Percentiles rank a stretch among this genome's conserved stretches.
Conservation (phyloP, 2,329 filamentous ascomycete genomes). For the Whalleya microplaca region DNA sequence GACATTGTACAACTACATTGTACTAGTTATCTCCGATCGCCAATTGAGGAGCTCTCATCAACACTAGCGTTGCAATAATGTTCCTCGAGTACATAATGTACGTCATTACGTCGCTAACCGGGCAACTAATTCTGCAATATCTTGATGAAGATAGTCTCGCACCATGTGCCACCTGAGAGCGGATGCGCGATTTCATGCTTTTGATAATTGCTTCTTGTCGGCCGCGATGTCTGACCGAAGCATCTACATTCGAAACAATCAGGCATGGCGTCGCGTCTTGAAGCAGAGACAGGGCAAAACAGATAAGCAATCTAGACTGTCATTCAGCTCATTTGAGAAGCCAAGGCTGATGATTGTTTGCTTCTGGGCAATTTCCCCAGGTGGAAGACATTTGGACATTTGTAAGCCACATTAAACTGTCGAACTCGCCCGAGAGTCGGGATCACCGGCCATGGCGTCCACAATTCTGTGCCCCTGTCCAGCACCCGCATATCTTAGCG, state of each 20-base stretch:
- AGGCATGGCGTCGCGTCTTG: not conserved
- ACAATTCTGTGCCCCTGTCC: conserved; percentile 5
- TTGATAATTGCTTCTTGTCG: conserved; percentile 5
- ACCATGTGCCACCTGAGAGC: conserved; percentile 9
- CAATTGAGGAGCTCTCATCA: conserved; percentile 5
- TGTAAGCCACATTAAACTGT: conserved; percentile 23
- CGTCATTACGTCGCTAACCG: conserved; percentile 19
- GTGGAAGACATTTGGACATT: conserved; percentile 13
- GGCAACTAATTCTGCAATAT: conserved; percentile 9
- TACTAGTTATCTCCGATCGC: conserved; percentile 19
- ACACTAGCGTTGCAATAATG: conserved; percentile 9
- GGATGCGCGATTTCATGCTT: not conserved
- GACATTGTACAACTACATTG: not conserved
- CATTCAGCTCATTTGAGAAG: not conserved
- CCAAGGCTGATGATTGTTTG: not conserved
- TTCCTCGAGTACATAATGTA: conserved; percentile 8
- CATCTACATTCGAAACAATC: not conserved
- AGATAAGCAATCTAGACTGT: not conserved
- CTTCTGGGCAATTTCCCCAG: not conserved
- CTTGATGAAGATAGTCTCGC: conserved; percentile 7
- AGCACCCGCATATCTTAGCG: conserved; percentile 13
- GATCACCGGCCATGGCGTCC: conserved; percentile 18
- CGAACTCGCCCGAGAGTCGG: conserved; percentile 15
- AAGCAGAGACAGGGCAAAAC: conserved; percentile 2
- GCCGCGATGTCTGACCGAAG: conserved; percentile 19